These are phyloP conservation scores for Gnomoniopsis smithogilvyi DNA, from an alignment of 2,329 filamentous ascomycete genomes.

Conservation along the genomic window DNA sequence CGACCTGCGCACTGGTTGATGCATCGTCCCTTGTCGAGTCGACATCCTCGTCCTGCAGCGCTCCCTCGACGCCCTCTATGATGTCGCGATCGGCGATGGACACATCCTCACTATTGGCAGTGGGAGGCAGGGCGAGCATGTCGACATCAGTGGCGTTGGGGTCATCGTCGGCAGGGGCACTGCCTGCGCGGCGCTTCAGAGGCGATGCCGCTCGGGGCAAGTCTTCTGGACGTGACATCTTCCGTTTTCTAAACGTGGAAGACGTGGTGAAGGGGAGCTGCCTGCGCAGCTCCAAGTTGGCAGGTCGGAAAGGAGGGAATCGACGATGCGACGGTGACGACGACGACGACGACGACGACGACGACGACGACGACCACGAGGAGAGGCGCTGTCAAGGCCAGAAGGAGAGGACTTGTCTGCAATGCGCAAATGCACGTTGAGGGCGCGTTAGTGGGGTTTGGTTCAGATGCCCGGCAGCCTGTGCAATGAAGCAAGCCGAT, in stretches of 20 bases:
- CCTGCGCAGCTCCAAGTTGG: constrained; percentile 53
- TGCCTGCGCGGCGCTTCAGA: constrained; percentile 61
- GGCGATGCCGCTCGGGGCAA: constrained; percentile 62
- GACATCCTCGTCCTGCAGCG: background rate
- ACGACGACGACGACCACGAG: too few species aligned
- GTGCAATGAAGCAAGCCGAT: constrained; percentile 9
- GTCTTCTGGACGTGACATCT: constrained; percentile 55
- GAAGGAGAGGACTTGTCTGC: too few species aligned
- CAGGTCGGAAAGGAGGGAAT: constrained; percentile 14
- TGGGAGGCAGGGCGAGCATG: constrained; percentile 34
- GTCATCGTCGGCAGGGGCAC: constrained; percentile 52
- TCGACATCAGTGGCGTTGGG: constrained; percentile 41
- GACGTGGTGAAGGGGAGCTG: constrained; percentile 71
- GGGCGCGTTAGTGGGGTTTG: background rate
- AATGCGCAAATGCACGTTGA: background rate
- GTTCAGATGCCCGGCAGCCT: constrained; percentile 2
- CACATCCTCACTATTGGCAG: constrained; percentile 10
- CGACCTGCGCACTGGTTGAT: background rate
- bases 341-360: background rate
- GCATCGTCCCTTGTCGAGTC: background rate
- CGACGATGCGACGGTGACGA: background rate
- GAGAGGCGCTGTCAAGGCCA: background rate
- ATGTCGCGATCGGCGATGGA: constrained; percentile 6
- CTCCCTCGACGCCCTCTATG: background rate
- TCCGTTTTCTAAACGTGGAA: constrained; percentile 68